These are phyloP conservation scores for Amyloporia xantha DNA, from an alignment of 768 basidiomycete species.

Conservation along the genomic window DNA sequence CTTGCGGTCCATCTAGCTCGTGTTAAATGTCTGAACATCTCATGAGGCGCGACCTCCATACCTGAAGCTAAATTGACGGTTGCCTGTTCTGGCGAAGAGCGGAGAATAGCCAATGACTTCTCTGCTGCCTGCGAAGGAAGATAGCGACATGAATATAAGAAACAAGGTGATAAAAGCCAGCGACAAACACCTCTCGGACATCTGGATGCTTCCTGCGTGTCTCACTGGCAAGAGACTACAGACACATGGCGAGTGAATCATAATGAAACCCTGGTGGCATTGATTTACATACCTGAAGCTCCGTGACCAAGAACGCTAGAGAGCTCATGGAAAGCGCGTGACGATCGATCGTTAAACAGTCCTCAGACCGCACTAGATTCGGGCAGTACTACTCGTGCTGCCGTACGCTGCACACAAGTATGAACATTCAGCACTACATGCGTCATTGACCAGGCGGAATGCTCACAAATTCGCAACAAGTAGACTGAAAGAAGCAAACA, in stretches of 20 bases:
- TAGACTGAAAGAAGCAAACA: too few species aligned
- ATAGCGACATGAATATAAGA: neutral
- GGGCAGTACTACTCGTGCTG: too few species aligned
- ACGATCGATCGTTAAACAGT: too few species aligned
- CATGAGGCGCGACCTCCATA: constrained; percentile 26
- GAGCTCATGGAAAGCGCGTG: constrained; percentile 54
- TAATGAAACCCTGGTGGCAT: neutral
- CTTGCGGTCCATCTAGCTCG: constrained; percentile 62
- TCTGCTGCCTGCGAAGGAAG: constrained; percentile 65
- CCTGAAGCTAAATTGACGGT: constrained; percentile 68
- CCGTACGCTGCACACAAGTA: too few species aligned
- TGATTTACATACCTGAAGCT: constrained; percentile 48
- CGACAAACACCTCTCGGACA: constrained; percentile 72
- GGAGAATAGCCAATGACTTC: constrained; percentile 74
- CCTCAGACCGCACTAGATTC: too few species aligned
- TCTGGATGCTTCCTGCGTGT: constrained; percentile 86
- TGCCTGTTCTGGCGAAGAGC: constrained; percentile 78
- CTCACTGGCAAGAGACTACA: constrained; percentile 82
- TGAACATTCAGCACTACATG: too few species aligned
- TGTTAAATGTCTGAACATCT: neutral
- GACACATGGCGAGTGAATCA: neutral
- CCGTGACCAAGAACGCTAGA: constrained; percentile 63
- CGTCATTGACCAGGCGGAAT: too few species aligned
- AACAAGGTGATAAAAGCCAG: neutral
- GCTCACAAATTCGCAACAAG: too few species aligned